Conservation (phyloP, 1,284 basidiomycete species). For the Bjerkandera adusta region DNA sequence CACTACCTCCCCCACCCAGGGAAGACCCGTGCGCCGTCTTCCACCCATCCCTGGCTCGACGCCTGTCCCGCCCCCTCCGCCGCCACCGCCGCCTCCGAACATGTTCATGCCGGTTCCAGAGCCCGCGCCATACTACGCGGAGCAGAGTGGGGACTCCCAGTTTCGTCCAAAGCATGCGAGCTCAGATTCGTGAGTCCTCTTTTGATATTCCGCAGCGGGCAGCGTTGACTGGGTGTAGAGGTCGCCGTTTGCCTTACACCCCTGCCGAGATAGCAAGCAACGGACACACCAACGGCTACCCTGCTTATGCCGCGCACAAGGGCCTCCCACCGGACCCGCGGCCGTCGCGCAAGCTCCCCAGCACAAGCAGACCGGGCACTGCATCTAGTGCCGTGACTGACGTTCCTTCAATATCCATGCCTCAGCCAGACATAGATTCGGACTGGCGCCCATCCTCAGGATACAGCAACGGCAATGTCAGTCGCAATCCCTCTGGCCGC, state of each 20-base stretch:
- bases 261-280: constrained; percentile 5
- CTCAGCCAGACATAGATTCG: constrained; percentile 22
- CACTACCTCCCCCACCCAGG: constrained; percentile 25
- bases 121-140: constrained; percentile 16
- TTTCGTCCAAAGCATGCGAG: constrained; percentile 22
- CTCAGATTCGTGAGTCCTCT: constrained; percentile 23
- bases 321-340: constrained; percentile 13
- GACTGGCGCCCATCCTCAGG: constrained; percentile 18
- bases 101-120: constrained; percentile 27
- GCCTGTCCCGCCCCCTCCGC: constrained; percentile 24
- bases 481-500: constrained; percentile 15
- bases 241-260: constrained; percentile 11
- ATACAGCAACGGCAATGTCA: constrained; percentile 12
- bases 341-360: constrained; percentile 4
- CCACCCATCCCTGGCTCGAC: constrained; percentile 28
- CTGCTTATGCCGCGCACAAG: constrained; percentile 8
- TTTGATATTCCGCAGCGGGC: too few species aligned
- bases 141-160: too few species aligned
- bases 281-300: constrained; percentile 7
- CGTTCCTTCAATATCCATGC: constrained; percentile 22
- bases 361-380: constrained; percentile 11
- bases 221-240: too few species aligned
- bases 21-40: constrained; percentile 26
- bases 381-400: constrained; percentile 5
- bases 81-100: constrained; percentile 20